Evolutionary conservation across 345 rosid genomes (phyloP).

Genomic region (Dipteronia dyeriana): DNA sequence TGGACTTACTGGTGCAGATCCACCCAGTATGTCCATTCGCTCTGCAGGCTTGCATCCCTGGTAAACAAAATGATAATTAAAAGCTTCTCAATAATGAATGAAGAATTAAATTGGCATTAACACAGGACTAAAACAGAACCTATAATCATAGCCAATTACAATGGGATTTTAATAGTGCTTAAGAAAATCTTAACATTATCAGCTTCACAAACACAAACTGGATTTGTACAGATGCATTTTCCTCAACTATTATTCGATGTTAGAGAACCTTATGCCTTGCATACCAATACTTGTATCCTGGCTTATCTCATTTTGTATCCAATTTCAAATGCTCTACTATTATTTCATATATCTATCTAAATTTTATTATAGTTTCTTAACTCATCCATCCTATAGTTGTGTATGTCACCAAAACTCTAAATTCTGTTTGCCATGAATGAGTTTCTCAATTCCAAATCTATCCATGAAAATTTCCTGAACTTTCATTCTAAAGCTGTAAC

Average conservation of each 20-base stretch:
- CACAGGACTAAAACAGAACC: not conserved
- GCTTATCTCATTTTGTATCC: not conserved
- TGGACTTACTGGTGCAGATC: slow-evolving; percentile 77
- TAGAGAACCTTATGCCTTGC: not conserved
- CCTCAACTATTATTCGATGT: not conserved
- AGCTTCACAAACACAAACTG: not conserved
- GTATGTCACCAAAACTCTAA: not conserved
- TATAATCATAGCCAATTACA: not conserved
- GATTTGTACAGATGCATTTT: not conserved
- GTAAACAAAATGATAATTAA: slow-evolving; percentile 10
- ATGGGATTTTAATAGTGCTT: not conserved
- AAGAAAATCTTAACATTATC: not conserved
- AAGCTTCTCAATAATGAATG: not conserved
- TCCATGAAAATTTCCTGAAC: not conserved
- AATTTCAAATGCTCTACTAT: not conserved
- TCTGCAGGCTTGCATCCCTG: slow-evolving; percentile 94
- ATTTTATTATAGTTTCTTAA: not conserved
- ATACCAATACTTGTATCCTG: not conserved
- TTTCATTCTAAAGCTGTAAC: not conserved
- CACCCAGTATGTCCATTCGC: slow-evolving; percentile 66
- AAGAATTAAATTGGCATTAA: not conserved
- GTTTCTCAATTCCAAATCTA: not conserved
- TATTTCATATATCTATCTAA: not conserved
- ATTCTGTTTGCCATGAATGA: not conserved
- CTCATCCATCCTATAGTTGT: not conserved